Conservation (phyloP, 352 stramenopile genomes). For the Pythium phragmitis region DNA sequence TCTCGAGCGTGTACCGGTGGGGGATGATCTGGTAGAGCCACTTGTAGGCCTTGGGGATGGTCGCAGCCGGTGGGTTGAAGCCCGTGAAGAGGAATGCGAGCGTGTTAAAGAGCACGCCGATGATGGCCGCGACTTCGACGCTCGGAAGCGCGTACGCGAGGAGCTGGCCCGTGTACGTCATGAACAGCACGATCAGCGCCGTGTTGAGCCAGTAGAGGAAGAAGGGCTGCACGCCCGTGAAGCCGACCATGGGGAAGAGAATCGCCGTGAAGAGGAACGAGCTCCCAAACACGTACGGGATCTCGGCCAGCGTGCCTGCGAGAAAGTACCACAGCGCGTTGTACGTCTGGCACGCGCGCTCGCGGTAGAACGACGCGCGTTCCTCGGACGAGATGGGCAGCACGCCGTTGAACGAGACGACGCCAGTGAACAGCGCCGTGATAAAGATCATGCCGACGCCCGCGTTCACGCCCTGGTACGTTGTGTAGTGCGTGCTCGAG, state of each 20-base stretch:
- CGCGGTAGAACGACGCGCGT: constrained; percentile 62
- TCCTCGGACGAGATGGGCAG: constrained; percentile 37
- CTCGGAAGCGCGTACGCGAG: constrained; percentile 44
- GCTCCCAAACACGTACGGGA: constrained; percentile 33
- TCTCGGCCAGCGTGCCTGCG: constrained; percentile 65
- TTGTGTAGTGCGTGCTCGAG: constrained; percentile 25
- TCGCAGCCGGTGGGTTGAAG: constrained; percentile 29
- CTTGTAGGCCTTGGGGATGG: constrained; percentile 38
- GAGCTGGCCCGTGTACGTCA: constrained; percentile 70
- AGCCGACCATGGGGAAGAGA: constrained; percentile 32
- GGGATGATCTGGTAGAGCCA: constrained; percentile 45
- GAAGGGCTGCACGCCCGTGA: constrained; percentile 20
- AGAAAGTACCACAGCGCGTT: constrained; percentile 48
- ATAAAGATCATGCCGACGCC: constrained; percentile 66
- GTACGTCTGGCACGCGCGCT: constrained; percentile 74
- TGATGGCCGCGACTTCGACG: constrained; percentile 31
- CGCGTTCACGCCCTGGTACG: constrained; percentile 29
- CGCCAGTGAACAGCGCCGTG: constrained; percentile 55
- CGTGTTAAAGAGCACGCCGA: constrained; percentile 31
- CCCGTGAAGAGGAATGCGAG: constrained; percentile 36
- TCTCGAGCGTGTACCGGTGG: constrained; percentile 22
- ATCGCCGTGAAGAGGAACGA: constrained; percentile 31
- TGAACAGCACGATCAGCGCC: constrained; percentile 42
- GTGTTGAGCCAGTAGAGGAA: constrained; percentile 66
- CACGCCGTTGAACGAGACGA: constrained; percentile 16